Evolutionary conservation across 768 basidiomycete genomes (phyloP).

Genomic region (Tricholoma terreum): DNA sequence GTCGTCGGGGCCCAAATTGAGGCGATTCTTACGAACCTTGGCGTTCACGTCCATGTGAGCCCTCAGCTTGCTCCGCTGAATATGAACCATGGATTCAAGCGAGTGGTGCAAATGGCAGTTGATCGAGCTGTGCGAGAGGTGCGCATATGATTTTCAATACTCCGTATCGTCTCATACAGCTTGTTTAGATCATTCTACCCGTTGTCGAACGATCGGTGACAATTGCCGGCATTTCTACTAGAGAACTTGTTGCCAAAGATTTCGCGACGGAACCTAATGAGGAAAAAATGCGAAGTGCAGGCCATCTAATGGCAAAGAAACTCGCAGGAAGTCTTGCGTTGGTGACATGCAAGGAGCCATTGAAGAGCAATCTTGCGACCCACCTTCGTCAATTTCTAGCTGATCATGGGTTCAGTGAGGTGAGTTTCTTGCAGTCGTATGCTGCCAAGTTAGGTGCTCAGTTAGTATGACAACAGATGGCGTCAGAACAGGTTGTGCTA

Average conservation of each 20-base stretch:
- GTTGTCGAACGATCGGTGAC: slow-evolving; percentile 98
- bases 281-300: slow-evolving; percentile 85
- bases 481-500: slow-evolving; percentile 75
- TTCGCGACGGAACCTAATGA: slow-evolving; percentile 93
- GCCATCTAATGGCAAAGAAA: slow-evolving; percentile 95
- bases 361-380: slow-evolving; percentile 86
- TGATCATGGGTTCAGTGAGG: slow-evolving; percentile 90
- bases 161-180: slow-evolving; percentile 4
- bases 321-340: slow-evolving; percentile 94
- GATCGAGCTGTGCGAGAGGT: slow-evolving; percentile 96
- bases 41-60: slow-evolving; percentile 73
- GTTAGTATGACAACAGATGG: slow-evolving; percentile 30
- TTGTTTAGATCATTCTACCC: slow-evolving; percentile 80
- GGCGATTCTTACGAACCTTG: slow-evolving; percentile 67
- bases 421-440: slow-evolving; percentile 22
- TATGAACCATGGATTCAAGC: slow-evolving; percentile 81
- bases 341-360: slow-evolving; percentile 97
- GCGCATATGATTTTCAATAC: slow-evolving; percentile 13
- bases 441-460: neutral
- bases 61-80: slow-evolving; percentile 72
- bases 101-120: slow-evolving; percentile 85
- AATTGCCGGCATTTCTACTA: slow-evolving; percentile 95
- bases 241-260: slow-evolving; percentile 93
- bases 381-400: slow-evolving; percentile 81
- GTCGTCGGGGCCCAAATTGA: slow-evolving; percentile 78